Percentiles rank a stretch among this genome's conserved stretches.
phyloP scores from a whole-genome alignment of 768 basidiomycete species.

The Ramaria sp. region DNA sequence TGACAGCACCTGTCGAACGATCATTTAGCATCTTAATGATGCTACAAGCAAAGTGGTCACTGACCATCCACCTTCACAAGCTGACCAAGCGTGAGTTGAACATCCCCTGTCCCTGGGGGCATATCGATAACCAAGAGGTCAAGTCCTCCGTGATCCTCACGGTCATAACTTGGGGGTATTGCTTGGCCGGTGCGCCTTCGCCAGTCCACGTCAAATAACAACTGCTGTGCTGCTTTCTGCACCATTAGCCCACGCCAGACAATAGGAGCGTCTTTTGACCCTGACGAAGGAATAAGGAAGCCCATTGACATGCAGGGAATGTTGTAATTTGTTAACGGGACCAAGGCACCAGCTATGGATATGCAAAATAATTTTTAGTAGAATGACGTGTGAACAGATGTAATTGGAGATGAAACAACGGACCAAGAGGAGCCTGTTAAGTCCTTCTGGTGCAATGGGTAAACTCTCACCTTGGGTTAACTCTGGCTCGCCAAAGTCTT shows the following conservation, averaged over 20 bases:
- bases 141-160: constrained; percentile 36
- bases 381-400: neutral
- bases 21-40: neutral
- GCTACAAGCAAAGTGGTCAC: neutral
- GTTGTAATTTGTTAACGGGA: constrained; percentile 81
- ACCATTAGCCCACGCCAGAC: constrained; percentile 99
- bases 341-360: constrained; percentile 57
- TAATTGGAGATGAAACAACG: neutral
- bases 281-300: constrained; percentile 64
- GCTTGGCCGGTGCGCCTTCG: constrained; percentile 17
- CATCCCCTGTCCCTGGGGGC: constrained; percentile 96
- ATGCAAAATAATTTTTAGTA: neutral
- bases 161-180: constrained; percentile 18
- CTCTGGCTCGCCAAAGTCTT: constrained; percentile 63
- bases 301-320: constrained; percentile 96
- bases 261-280: constrained; percentile 58
- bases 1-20: constrained; percentile 58
- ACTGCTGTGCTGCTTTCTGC: constrained; percentile 93
- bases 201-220: constrained; percentile 97
- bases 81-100: constrained; percentile 85
- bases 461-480: constrained; percentile 50
- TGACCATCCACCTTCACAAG: constrained; percentile 77
- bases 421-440: neutral
- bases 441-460: neutral
- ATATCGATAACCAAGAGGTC: constrained; percentile 90